Evolutionary conservation across 768 basidiomycete species (phyloP).

Genomic region (Pholiota conissans): DNA sequence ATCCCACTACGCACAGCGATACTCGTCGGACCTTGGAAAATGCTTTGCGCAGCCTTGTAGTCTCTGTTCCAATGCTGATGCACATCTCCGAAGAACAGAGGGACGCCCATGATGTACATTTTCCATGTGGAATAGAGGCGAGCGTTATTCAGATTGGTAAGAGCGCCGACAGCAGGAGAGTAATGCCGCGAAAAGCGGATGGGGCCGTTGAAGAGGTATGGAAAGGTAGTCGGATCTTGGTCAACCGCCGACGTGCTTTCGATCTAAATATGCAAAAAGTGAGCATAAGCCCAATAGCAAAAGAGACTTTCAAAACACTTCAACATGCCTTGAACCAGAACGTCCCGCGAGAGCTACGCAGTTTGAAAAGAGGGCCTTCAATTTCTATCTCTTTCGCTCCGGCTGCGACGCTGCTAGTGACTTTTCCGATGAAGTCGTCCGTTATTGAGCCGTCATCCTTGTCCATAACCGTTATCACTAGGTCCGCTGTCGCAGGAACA

Average conservation of each 20-base stretch:
- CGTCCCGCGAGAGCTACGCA: slow-evolving; percentile 45
- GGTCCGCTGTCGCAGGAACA: slow-evolving; percentile 61
- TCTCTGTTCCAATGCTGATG: slow-evolving; percentile 66
- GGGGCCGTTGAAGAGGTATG: slow-evolving; percentile 74
- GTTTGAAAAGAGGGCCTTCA: slow-evolving; percentile 48
- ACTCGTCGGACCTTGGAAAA: slow-evolving; percentile 62
- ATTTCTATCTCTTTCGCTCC: slow-evolving; percentile 71
- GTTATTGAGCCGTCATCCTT: slow-evolving; percentile 59
- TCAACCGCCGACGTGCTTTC: slow-evolving; percentile 48
- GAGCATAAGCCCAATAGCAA: not conserved
- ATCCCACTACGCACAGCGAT: slow-evolving; percentile 68
- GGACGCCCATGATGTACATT: slow-evolving; percentile 61
- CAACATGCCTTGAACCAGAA: slow-evolving; percentile 66
- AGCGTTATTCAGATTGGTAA: slow-evolving; percentile 60
- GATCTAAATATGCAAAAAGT: slow-evolving; percentile 39
- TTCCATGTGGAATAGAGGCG: slow-evolving; percentile 84
- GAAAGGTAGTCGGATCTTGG: slow-evolving; percentile 35
- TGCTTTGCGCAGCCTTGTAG: slow-evolving; percentile 71
- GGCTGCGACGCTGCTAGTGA: slow-evolving; percentile 48
- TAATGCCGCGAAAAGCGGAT: slow-evolving; percentile 69
- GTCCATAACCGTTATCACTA: slow-evolving; percentile 65
- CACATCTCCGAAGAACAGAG: slow-evolving; percentile 55
- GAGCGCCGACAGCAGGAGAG: slow-evolving; percentile 64
- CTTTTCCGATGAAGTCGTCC: slow-evolving; percentile 68
- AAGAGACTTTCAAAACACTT: not conserved